Percentiles rank a stretch among this genome's conserved stretches.
Evolutionary conservation across 805 yeast species (phyloP).

Genomic region (Yarrowia divulgata): DNA sequence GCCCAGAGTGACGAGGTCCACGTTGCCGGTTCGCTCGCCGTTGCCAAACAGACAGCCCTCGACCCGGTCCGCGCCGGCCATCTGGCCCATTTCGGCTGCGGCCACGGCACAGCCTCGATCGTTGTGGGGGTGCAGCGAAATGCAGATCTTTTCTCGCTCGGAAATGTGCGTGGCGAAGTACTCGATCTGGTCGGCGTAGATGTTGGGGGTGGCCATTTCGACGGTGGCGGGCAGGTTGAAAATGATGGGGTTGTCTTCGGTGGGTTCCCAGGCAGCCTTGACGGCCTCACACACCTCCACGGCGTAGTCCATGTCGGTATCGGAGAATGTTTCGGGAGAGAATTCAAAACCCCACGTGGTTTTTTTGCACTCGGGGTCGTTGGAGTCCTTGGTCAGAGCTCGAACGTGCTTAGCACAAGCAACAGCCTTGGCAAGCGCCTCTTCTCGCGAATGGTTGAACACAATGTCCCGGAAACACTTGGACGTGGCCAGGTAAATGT

Average conservation of each 20-base stretch:
- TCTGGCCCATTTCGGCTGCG: slow-evolving; percentile 79
- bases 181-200: slow-evolving; percentile 86
- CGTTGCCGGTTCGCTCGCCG: slow-evolving; percentile 89
- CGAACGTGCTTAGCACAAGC: slow-evolving; percentile 68
- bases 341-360: slow-evolving; percentile 80
- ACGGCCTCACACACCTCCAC: slow-evolving; percentile 76
- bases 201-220: slow-evolving; percentile 80
- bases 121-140: slow-evolving; percentile 82
- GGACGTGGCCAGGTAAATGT: slow-evolving; percentile 77
- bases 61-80: slow-evolving; percentile 88
- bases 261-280: slow-evolving; percentile 75
- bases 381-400: slow-evolving; percentile 64
- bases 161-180: slow-evolving; percentile 66
- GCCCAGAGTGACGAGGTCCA: slow-evolving; percentile 79
- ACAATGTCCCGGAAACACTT: slow-evolving; percentile 77
- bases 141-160: slow-evolving; percentile 72
- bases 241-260: slow-evolving; percentile 69
- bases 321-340: slow-evolving; percentile 82
- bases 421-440: slow-evolving; percentile 67
- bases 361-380: slow-evolving; percentile 59
- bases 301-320: slow-evolving; percentile 69
- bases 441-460: slow-evolving; percentile 64
- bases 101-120: slow-evolving; percentile 92
- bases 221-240: slow-evolving; percentile 87
- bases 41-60: slow-evolving; percentile 87